Evolutionary conservation across 345 rosid genomes (phyloP).

Genomic region (Dovyalis caffra): DNA sequence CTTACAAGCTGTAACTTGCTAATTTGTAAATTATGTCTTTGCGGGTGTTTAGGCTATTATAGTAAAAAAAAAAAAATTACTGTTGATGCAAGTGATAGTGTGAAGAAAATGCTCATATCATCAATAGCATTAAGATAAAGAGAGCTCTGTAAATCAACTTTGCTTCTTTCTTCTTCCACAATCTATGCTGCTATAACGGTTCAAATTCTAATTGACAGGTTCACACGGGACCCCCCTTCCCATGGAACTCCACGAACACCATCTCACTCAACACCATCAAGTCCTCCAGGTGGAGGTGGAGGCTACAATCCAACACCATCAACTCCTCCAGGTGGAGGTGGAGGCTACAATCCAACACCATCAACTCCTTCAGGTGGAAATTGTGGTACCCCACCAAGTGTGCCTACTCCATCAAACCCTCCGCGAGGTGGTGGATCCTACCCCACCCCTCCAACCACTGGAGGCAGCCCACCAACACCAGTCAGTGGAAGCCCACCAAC

Average conservation of each 20-base stretch:
- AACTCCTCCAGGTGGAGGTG: slow-evolving; percentile 21
- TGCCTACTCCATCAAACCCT: slow-evolving; percentile 40
- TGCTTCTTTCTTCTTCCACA: background rate
- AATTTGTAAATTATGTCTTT: background rate
- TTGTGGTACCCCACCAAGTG: slow-evolving; percentile 26
- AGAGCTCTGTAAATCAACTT: background rate
- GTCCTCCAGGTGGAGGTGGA: slow-evolving; percentile 40
- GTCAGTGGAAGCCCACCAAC: slow-evolving; percentile 43
- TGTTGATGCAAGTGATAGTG: background rate
- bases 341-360: slow-evolving; percentile 33
- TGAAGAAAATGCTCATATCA: background rate
- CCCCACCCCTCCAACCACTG: slow-evolving; percentile 47
- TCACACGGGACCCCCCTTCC: slow-evolving; percentile 34
- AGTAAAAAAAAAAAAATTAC: no score
- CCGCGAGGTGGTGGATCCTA: slow-evolving; percentile 51
- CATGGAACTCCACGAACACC: slow-evolving; percentile 22
- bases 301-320: slow-evolving; percentile 33
- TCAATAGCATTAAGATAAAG: background rate
- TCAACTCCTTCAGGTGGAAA: slow-evolving; percentile 22
- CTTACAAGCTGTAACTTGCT: background rate
- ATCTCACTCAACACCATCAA: slow-evolving; percentile 36
- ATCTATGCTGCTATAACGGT: background rate
- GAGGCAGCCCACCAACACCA: slow-evolving; percentile 51
- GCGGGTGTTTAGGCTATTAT: background rate
- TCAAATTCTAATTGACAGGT: slow-evolving; percentile 31